These are phyloP conservation scores for Backusella sp. DNA, from an alignment of 192 early-diverging fungal genomes.

Conservation along the genomic window DNA sequence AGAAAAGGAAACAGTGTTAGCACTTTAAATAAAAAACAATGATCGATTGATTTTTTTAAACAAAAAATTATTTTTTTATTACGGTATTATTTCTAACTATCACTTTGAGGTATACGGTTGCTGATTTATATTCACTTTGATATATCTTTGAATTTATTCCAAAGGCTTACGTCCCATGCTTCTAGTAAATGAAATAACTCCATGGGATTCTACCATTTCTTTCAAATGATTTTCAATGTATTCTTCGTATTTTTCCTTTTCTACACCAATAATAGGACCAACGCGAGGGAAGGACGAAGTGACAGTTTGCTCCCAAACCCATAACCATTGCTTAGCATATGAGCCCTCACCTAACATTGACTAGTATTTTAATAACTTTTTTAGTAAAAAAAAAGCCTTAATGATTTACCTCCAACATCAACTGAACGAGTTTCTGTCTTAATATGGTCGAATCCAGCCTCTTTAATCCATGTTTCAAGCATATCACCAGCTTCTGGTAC, in stretches of 20 bases:
- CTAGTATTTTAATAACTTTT: background rate
- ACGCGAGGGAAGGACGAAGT: background rate
- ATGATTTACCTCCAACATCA: background rate
- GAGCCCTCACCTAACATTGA: background rate
- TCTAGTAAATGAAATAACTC: background rate
- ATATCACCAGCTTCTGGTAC: background rate
- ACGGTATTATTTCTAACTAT: background rate
- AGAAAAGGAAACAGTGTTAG: background rate
- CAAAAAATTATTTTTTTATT: background rate
- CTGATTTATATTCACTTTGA: background rate
- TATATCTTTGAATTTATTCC: background rate
- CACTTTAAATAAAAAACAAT: too few relatives aligned
- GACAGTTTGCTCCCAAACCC: conserved; percentile 2
- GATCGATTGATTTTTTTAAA: background rate
- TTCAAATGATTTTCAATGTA: background rate
- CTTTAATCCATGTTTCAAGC: background rate
- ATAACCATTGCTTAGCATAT: background rate
- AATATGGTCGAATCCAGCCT: background rate
- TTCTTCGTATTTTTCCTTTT: background rate
- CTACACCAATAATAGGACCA: background rate
- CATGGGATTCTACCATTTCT: background rate
- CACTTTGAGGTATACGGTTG: background rate
- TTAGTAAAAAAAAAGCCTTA: background rate
- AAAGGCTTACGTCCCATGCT: background rate
- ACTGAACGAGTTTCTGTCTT: background rate